Percentiles rank a stretch among this genome's conserved stretches.
phyloP scores from a whole-genome alignment of 2,329 filamentous ascomycete species.

The Phialophora chinensis region DNA sequence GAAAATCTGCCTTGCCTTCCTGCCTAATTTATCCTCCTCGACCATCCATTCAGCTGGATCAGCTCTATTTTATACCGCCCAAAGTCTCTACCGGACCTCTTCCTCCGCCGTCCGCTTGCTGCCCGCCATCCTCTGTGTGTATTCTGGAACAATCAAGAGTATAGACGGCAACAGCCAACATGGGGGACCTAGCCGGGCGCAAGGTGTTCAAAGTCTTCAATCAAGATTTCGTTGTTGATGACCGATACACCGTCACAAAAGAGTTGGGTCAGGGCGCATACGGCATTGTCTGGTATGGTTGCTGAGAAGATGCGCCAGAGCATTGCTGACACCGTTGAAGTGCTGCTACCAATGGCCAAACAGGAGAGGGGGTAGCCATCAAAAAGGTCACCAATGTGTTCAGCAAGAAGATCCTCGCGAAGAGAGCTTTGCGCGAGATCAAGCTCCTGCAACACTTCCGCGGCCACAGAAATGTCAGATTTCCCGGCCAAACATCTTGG shows the following conservation, averaged over 20 bases:
- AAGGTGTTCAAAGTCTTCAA: constrained; percentile 99
- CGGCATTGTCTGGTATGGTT: constrained; percentile 90
- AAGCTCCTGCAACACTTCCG: constrained; percentile 98
- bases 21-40: constrained; percentile 5
- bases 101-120: neutral
- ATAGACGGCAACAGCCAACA: constrained; percentile 44
- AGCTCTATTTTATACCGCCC: constrained; percentile 15
- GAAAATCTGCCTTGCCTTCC: constrained; percentile 21
- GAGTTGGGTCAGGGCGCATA: constrained; percentile 98
- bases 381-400: constrained; percentile 99
- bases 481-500: constrained; percentile 13
- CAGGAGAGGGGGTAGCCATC: constrained; percentile 92
- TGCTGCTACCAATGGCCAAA: constrained; percentile 89
- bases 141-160: neutral
- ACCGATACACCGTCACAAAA: constrained; percentile 98
- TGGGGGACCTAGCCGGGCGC: constrained; percentile 70
- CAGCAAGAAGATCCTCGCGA: constrained; percentile 99
- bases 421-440: constrained; percentile 96
- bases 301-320: neutral
- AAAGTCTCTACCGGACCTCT: constrained; percentile 7
- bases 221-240: constrained; percentile 98
- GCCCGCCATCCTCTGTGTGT: neutral
- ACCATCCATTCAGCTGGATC: constrained; percentile 17
- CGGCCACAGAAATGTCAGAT: constrained; percentile 79
- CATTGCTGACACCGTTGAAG: constrained; percentile 53